Evolutionary conservation across 1,139 yeast species (phyloP), one percentile per base, ranked within the genome.

Genomic region (Yamadazyma sp.): DNA sequence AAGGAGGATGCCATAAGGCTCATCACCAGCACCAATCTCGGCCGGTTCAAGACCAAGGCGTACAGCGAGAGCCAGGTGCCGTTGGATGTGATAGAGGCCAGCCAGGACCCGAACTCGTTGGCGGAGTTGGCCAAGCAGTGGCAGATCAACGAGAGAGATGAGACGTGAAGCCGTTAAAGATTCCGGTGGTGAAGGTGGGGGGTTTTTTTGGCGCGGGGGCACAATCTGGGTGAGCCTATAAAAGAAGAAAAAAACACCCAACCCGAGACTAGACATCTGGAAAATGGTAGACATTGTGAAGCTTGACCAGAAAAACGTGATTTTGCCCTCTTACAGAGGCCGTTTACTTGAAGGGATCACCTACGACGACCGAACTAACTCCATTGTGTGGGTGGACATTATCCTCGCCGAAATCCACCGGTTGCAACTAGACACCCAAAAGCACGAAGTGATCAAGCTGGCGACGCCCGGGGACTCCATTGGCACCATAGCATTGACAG

Each of bases 41-140:
- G 87, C 0, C 69, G 92, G 24, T 87, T 89, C 64, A 83, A 87
- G 0, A 66, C 81, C 1, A 86, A 84, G 49, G 95, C 88, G 40
- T 92, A 87, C 56, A 79, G 95, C 3, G 96, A 91, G 54, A 88
- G 84, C 56, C 91, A 86, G 54, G 96, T 92, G 2, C 98, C 99
- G 0, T 70, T 78, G 39, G 99, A 92, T 52, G 80, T 94, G 23
- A 83, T 92, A 4, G 94, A 88, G 57, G 96, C 97, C 1, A 73
- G 87, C 22, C 57, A 79, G 46, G 81, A 86, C 53, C 72, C 87
- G 0, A 68, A 69, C 17, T 70, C 80, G 1, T 79, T 85, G 77
- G 77, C 75, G 16, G 88, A 83, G 42, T 63, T 85, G 44, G 81
- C 85, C 1, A 67, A 72, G 40, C 75, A 79, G 46, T 83, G 89